Conservation (phyloP, 2,329 filamentous ascomycete species). For the Graphium sp. region DNA sequence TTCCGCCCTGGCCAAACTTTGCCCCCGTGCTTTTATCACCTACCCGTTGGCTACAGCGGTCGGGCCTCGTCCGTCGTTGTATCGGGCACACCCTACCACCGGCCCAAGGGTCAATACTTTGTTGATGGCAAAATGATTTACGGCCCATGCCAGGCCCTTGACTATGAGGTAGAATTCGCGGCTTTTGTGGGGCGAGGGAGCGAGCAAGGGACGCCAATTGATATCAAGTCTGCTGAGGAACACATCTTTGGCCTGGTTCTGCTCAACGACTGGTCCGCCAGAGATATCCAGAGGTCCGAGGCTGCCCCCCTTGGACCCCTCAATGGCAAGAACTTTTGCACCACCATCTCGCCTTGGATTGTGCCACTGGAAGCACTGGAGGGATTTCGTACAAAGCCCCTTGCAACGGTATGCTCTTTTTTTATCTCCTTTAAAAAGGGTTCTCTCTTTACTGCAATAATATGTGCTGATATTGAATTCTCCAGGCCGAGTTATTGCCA, state of each 20-base stretch:
- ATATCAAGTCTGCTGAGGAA: conserved; percentile 42
- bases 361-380: conserved; percentile 33
- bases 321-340: conserved; percentile 39
- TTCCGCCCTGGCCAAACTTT: conserved; percentile 53
- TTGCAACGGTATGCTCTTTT: conserved; percentile 30
- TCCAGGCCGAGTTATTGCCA: conserved; percentile 1
- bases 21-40: conserved; percentile 56
- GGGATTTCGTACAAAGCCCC: conserved; percentile 7
- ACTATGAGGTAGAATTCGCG: conserved; percentile 57
- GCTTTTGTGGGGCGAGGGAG: conserved; percentile 49
- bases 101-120: conserved; percentile 53
- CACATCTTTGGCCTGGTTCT: conserved; percentile 53
- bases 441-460: conserved; percentile 24
- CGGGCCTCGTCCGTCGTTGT: conserved; percentile 53
- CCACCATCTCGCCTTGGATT: conserved; percentile 39
- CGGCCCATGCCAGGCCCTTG: conserved; percentile 20
- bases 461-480: conserved; percentile 29
- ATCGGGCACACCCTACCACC: conserved; percentile 48
- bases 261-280: conserved; percentile 41
- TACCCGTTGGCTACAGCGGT: conserved; percentile 61
- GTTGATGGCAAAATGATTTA: conserved; percentile 19
- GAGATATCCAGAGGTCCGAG: conserved; percentile 38
- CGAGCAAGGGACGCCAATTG: conserved; percentile 40
- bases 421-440: conserved; percentile 17
- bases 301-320: conserved; percentile 40